phyloP scores from a whole-genome alignment of 225 moss, liverwort and hornwort genomes.

The Ulota crispa region DNA sequence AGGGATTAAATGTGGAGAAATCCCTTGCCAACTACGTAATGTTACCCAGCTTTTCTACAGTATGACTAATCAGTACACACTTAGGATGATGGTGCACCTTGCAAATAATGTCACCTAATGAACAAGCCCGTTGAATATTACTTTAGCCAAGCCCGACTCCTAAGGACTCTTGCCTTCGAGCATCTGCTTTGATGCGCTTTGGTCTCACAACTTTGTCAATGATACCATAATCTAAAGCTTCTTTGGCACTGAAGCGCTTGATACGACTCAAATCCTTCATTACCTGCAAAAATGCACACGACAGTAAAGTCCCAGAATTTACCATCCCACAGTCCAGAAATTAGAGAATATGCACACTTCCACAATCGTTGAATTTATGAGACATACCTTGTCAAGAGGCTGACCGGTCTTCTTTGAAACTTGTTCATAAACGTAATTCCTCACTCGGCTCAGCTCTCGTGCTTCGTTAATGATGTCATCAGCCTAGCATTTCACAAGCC shows the following conservation, averaged over 20 bases:
- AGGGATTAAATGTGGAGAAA: background rate
- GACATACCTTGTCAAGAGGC: conserved; percentile 80
- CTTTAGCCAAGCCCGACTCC: conserved; percentile 53
- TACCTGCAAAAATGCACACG: conserved; percentile 52
- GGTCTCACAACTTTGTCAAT: conserved; percentile 95
- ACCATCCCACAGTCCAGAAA: background rate
- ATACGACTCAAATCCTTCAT: conserved; percentile 97
- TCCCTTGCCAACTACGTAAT: conserved; percentile 25
- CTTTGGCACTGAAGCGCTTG: conserved; percentile 94
- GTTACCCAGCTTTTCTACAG: conserved; percentile 40
- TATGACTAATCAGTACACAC: conserved; percentile 21
- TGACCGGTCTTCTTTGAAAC: conserved; percentile 90
- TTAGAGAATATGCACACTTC: background rate
- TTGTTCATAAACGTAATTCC: conserved; percentile 86
- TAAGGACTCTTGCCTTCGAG: conserved; percentile 51
- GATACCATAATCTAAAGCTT: conserved; percentile 96
- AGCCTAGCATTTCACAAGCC: conserved; percentile 57
- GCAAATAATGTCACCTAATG: conserved; percentile 32
- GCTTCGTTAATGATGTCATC: conserved; percentile 99
- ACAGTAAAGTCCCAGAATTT: background rate
- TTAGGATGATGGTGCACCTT: conserved; percentile 21
- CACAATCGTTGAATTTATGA: background rate
- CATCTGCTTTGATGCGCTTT: conserved; percentile 53
- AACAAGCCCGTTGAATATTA: conserved; percentile 1
- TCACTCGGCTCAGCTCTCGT: conserved; percentile 86